phyloP scores from a whole-genome alignment of 2,329 filamentous ascomycete genomes.

The Calonectria honghensis region DNA sequence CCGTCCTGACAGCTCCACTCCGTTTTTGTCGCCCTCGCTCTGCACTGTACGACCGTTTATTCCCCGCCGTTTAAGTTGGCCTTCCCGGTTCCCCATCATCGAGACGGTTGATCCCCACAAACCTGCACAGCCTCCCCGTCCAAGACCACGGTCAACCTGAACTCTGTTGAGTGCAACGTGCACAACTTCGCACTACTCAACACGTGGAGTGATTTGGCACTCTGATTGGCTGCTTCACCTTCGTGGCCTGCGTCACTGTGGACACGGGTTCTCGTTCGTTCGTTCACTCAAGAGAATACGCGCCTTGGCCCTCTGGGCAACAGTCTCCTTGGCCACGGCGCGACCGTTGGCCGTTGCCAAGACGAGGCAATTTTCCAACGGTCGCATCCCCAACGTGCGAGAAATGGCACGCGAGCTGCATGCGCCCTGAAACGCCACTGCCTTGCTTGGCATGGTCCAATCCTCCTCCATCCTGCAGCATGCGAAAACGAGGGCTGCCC shows the following conservation, averaged over 20 bases:
- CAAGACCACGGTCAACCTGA: constrained; percentile 5
- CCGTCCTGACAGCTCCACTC: constrained; percentile 16
- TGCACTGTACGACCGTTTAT: background rate
- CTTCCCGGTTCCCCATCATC: background rate
- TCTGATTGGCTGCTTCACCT: background rate
- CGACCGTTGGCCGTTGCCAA: constrained; percentile 10
- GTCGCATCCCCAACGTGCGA: background rate
- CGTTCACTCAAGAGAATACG: background rate
- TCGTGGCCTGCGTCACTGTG: background rate
- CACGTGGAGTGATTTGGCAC: background rate
- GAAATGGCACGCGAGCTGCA: background rate
- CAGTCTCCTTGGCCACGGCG: background rate
- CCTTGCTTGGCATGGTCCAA: background rate
- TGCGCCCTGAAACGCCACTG: background rate
- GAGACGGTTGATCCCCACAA: background rate
- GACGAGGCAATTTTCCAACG: constrained; percentile 11
- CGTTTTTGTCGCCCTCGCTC: background rate
- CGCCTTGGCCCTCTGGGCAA: background rate
- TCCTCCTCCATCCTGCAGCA: background rate
- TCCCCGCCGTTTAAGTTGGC: background rate
- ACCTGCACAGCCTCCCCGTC: constrained; percentile 19
- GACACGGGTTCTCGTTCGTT: background rate
- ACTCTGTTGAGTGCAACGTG: constrained; percentile 25
- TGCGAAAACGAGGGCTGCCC: background rate
- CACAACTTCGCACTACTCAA: constrained; percentile 17